phyloP scores from a whole-genome alignment of 768 basidiomycete species.

The Phlegmacium glaucopus region DNA sequence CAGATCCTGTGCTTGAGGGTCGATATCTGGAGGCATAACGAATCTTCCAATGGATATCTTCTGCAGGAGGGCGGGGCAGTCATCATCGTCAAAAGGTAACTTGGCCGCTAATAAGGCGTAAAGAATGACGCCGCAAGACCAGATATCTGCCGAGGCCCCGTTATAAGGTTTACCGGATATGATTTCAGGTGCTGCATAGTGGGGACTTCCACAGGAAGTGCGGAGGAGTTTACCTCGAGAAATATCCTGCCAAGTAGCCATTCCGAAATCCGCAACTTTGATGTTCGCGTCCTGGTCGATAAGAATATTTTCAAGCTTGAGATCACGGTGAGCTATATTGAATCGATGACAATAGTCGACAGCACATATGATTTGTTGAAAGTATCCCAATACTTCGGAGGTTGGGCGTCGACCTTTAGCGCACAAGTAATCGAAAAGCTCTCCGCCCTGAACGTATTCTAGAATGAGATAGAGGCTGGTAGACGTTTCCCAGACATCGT shows the following conservation, averaged over 20 bases:
- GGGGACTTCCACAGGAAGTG: conserved; percentile 92
- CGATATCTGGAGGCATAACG: conserved; percentile 70
- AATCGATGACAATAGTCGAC: conserved; percentile 94
- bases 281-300: conserved; percentile 81
- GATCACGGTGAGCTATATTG: conserved; percentile 90
- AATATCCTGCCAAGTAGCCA: conserved; percentile 87
- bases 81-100: conserved; percentile 93
- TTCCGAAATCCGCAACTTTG: conserved; percentile 97
- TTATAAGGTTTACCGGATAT: conserved; percentile 80
- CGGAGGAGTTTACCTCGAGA: conserved; percentile 47
- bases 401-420: conserved; percentile 67
- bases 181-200: conserved; percentile 94
- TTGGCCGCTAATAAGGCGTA: conserved; percentile 83
- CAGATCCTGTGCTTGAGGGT: conserved; percentile 69
- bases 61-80: conserved; percentile 69
- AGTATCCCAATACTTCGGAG: conserved; percentile 77
- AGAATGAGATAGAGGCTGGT: conserved; percentile 87
- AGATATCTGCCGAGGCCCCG: conserved; percentile 88
- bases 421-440: conserved; percentile 92
- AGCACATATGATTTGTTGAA: conserved; percentile 90
- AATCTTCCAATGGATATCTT: conserved; percentile 76
- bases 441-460: conserved; percentile 93
- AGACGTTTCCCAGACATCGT: conserved; percentile 96
- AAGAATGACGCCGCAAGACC: conserved; percentile 95
- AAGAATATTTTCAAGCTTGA: conserved; percentile 93